A percentile compares a stretch with the other conserved stretches of the same genome.
These are phyloP conservation scores for Xylariales sp. DNA, from an alignment of 2,329 filamentous ascomycete species.

Conservation along the genomic window DNA sequence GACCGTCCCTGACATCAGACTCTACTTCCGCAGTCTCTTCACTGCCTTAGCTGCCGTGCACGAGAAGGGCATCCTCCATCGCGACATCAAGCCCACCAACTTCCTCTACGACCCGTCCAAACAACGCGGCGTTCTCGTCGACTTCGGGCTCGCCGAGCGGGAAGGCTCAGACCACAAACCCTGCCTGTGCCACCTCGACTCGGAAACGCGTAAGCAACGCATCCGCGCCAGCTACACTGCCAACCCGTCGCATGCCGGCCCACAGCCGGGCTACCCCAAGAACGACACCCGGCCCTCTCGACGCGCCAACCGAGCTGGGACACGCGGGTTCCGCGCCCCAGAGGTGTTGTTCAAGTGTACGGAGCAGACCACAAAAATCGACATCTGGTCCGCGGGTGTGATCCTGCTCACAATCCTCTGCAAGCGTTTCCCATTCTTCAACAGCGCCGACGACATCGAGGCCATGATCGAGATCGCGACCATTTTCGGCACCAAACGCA, in stretches of 20 bases:
- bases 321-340: slow-evolving; percentile 89
- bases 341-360: slow-evolving; percentile 98
- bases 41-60: slow-evolving; percentile 81
- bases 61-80: slow-evolving; percentile 77
- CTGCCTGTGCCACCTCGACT: slow-evolving; percentile 72
- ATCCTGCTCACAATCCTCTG: slow-evolving; percentile 93
- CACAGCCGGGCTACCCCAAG: slow-evolving; percentile 73
- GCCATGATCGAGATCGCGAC: slow-evolving; percentile 96
- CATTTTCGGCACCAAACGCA: slow-evolving; percentile 81
- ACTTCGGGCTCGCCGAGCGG: slow-evolving; percentile 93
- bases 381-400: slow-evolving; percentile 97
- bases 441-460: slow-evolving; percentile 96
- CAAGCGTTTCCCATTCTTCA: slow-evolving; percentile 95
- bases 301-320: slow-evolving; percentile 90
- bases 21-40: slow-evolving; percentile 87
- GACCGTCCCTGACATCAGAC: slow-evolving; percentile 76
- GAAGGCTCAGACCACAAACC: slow-evolving; percentile 72
- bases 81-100: slow-evolving; percentile 96
- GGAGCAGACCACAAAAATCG: slow-evolving; percentile 86
- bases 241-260: slow-evolving; percentile 43
- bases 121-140: slow-evolving; percentile 86
- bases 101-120: slow-evolving; percentile 85
- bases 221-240: slow-evolving; percentile 51
- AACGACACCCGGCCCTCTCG: slow-evolving; percentile 82
- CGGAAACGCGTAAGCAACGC: slow-evolving; percentile 56